Percentiles rank a stretch among this genome's conserved stretches.
These are phyloP conservation scores for Lentithecium fluviatile DNA, from an alignment of 495 filamentous ascomycete species.

Conservation along the genomic window DNA sequence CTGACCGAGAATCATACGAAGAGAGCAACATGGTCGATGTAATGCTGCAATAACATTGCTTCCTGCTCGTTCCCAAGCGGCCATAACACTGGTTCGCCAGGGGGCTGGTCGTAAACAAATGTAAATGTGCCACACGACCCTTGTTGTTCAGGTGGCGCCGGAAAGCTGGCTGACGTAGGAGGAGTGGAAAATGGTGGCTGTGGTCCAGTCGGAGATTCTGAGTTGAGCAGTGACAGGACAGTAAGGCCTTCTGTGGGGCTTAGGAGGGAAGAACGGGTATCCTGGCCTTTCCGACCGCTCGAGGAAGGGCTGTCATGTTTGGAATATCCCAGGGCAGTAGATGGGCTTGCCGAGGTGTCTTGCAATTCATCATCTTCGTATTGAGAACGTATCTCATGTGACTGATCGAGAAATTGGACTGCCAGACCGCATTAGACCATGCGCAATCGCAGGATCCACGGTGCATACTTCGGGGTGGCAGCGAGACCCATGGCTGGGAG, in stretches of 20 bases:
- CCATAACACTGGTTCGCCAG: constrained; percentile 25
- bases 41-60: constrained; percentile 31
- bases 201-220: constrained; percentile 15
- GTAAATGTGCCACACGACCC: neutral
- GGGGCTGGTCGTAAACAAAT: constrained; percentile 23
- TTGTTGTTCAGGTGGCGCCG: neutral
- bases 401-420: constrained; percentile 33
- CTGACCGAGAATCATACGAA: constrained; percentile 10
- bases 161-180: constrained; percentile 1
- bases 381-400: constrained; percentile 19
- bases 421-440: neutral
- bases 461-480: constrained; percentile 21
- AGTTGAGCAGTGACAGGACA: constrained; percentile 27
- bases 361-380: constrained; percentile 14
- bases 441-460: neutral
- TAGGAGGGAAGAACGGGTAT: constrained; percentile 1
- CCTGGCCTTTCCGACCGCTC: constrained; percentile 2
- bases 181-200: neutral
- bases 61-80: constrained; percentile 32
- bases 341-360: neutral
- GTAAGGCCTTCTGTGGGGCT: constrained; percentile 23
- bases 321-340: constrained; percentile 7
- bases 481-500: constrained; percentile 22
- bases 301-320: neutral
- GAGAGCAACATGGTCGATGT: constrained; percentile 28